Evolutionary conservation across 257 asterid genomes (phyloP).

Genomic region (Capsicum pubescens): DNA sequence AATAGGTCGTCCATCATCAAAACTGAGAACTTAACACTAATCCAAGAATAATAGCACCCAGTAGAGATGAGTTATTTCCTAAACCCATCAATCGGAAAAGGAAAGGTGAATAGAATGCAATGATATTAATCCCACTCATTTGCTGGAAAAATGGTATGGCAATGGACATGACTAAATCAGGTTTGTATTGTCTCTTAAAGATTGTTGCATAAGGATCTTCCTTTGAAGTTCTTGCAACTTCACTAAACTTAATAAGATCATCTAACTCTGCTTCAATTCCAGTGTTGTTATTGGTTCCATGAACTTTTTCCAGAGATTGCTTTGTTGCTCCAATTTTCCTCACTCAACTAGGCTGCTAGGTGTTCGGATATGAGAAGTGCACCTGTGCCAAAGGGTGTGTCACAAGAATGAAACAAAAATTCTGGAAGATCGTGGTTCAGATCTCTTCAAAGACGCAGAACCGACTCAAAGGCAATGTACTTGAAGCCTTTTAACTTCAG

Average conservation of each 20-base stretch:
- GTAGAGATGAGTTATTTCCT: constrained; percentile 67
- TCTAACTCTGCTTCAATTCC: constrained; percentile 63
- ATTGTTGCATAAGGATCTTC: constrained; percentile 82
- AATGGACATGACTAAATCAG: constrained; percentile 71
- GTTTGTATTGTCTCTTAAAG: constrained; percentile 70
- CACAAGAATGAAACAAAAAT: neutral
- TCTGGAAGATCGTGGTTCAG: neutral
- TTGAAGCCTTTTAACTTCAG: neutral
- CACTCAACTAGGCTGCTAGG: constrained; percentile 88
- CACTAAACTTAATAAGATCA: constrained; percentile 79
- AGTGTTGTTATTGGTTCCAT: constrained; percentile 54
- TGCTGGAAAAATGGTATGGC: constrained; percentile 83
- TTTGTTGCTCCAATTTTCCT: constrained; percentile 76
- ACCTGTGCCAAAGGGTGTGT: neutral
- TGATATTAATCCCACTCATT: constrained; percentile 81
- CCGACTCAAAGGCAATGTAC: neutral
- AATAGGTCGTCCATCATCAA: no score
- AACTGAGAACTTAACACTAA: constrained; percentile 42
- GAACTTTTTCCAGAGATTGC: constrained; percentile 61
- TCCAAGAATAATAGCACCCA: constrained; percentile 75
- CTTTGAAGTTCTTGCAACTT: constrained; percentile 61
- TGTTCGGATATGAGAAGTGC: constrained; percentile 56
- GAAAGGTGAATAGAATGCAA: constrained; percentile 92
- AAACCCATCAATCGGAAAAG: constrained; percentile 75
- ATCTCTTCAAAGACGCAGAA: neutral